Evolutionary conservation across 1,284 basidiomycete genomes (phyloP), one percentile per base, ranked within the genome.

Genomic region (Entoloma clypeatum): DNA sequence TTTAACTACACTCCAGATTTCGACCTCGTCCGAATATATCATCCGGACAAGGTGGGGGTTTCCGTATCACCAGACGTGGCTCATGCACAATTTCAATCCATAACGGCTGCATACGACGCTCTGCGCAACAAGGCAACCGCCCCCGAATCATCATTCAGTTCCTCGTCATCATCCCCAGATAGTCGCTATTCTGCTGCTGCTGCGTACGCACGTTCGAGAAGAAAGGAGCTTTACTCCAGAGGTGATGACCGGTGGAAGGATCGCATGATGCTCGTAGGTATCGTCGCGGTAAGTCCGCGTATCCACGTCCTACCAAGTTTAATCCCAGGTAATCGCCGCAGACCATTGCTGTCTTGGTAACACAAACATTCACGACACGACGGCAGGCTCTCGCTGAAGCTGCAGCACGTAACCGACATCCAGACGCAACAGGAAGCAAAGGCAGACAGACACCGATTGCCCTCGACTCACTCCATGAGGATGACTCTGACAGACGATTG

Each of bases 21-120:
- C 52, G 79, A 81, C 47, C 75, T 83, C 23, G 80, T 81, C 9
- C 64, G 74, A 28, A 69, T 81, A 41, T 80, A 81, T 55, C 80
- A 83, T 52, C 80, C 80, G 7, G 80, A 83, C 61, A 78, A 76
- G 37, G 63, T 67, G 6, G 59, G 64, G 17, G 56, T 62, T n/a
- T 62, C 61, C 9, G 45, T 70, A 11, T 54, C 75, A 6, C 59
- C 72, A 1, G 69, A 72, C 11, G 55, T 68, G n/a, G 75, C 75
- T 0, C 77, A 80, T 55, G 62, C 69, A 10, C 72, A 74, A 6
- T 83, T 83, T 53, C 77, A 76, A 45, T 49, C 53, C 28, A 74
- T 78, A 42, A 67, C 65, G 14, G 48, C 63, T 3, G 74, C 75
- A 10, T 77, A 78, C 45, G 69, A 72, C 30, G 52, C 61, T 8